Base-by-base conservation (phyloP, 2,329 filamentous ascomycete genomes). In the Diaporthe citri region DNA sequence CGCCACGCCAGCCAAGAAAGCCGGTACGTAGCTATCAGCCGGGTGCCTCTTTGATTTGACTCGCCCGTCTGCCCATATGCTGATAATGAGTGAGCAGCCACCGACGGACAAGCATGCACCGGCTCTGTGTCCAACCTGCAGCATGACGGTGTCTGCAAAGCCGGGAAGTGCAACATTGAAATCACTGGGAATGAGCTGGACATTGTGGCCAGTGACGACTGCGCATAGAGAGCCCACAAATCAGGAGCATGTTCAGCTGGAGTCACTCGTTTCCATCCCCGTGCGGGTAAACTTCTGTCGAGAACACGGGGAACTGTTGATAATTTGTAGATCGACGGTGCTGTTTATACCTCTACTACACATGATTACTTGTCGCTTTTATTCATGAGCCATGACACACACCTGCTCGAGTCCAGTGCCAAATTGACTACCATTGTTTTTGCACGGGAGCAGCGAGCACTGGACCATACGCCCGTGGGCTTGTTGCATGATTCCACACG, bases 91-190 rank as follows among this genome's bases (percentile, higher is more conserved):
- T 8, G 15, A 22, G n/a, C n/a, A 69, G 64, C 64, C 22, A 69
- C 48, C 46, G 48, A 69, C 13, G 64, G 64, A 55, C 31, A 55
- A 25, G 64, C 34, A 39, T 41, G 48, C 64, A 69, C 64, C 20
- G 64, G 48, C 34, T 55, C 48, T 7, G 34, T 69, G 2, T 20
- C 46, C 46, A 55, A 55, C 34, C 34, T 69, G 31, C 64, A 55
- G 48, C 64, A 55, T 13, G 48, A 69, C 13, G 64, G 48, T 20
- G 64, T 69, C n/a, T 69, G 64, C 48, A 55, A 69, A 28, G 64
- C 46, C 46, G 46, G 48, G 3, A 69, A 55, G 9, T 69, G 64
- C 64, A 69, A 69, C 22, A 69, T 55, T 10, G 22, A 69, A 5
- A 55, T 55, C 3, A 48, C 48, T 41, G 48, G 48, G 5, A 55